phyloP scores from a whole-genome alignment of 2,329 filamentous ascomycete species.

The Pseudocercospora fijiensis region DNA sequence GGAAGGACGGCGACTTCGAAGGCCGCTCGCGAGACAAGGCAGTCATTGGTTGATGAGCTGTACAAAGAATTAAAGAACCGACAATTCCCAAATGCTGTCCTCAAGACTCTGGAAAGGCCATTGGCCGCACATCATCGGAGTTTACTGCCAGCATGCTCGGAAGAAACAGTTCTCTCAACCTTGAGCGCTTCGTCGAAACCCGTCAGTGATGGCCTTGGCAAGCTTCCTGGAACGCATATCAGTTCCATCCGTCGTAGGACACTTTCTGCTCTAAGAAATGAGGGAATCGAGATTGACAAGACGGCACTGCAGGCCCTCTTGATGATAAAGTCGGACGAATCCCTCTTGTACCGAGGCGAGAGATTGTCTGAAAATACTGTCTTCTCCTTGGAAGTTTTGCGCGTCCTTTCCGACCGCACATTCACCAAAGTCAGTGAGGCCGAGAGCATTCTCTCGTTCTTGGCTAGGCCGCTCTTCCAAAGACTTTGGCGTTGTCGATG shows the following conservation, averaged over 20 bases:
- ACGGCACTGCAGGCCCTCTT: constrained; percentile 3
- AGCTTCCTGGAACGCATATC: not conserved
- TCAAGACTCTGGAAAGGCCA: constrained; percentile 24
- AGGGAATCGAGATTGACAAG: constrained; percentile 7
- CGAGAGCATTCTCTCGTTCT: not conserved
- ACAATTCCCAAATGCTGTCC: constrained; percentile 12
- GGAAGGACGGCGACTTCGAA: constrained; percentile 13
- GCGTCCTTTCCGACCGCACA: not conserved
- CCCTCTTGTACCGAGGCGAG: not conserved
- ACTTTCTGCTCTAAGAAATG: not conserved
- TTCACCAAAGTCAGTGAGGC: not conserved
- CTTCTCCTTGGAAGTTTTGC: constrained; percentile 12
- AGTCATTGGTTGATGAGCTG: constrained; percentile 21
- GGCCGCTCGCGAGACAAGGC: constrained; percentile 9
- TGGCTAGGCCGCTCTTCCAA: constrained; percentile 11
- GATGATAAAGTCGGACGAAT: not conserved
- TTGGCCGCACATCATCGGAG: constrained; percentile 14
- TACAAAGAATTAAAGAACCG: constrained; percentile 16
- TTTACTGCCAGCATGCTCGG: constrained; percentile 26
- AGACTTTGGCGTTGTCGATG: constrained; percentile 2
- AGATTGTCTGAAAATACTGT: constrained; percentile 8
- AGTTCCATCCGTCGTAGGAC: not conserved
- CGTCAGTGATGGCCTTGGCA: not conserved
- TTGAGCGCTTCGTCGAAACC: not conserved
- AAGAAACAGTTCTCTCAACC: constrained; percentile 4